Evolutionary conservation across 1,284 basidiomycete genomes (phyloP), one percentile per base, ranked within the genome.

Genomic region (Wolfiporia cocos): DNA sequence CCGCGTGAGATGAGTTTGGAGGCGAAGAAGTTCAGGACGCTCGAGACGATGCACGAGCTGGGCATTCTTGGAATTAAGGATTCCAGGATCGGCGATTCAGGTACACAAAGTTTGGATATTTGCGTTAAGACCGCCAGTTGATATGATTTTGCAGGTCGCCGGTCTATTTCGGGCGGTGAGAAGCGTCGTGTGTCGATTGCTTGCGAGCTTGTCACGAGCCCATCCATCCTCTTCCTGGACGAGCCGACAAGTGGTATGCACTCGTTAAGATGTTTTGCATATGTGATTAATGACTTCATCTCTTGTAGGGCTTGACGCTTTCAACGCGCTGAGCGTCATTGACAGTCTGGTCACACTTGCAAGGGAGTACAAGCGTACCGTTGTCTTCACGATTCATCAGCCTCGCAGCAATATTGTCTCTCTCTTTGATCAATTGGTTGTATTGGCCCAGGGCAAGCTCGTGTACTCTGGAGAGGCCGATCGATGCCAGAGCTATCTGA

Each of bases 381-480:
- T 98, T 41, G 73, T 98, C 49, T 96, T 97, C 66, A 97, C 95
- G 0, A 97, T 99, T 48, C 95, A 99, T 59, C 95, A 98, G 63
- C 95, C 95, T n/a, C 83, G 94, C 43, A 92, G 89, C 61, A 97
- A 97, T 65, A 98, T 99, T 50, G 93, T 98, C 9, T 81, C 91
- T 0, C 68, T 99, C 12, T 97, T 99, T 55, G 95, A 99, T 59
- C 87, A 94, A 51, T 72, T 98, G 22, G 64, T 98, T 2, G 67
- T 99, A 3, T 74, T 99, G 10, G 90, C 89, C 0, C 77, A 79
- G 42, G 94, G 94, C 3, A 85, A 83, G 56, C 66, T 86, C 11
- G 79, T 96, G 14, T 92, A 92, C 67, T 86, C 86, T 1, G 89
- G 93, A 23, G 81, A 82, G 42, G 76, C 86, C 41, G 58, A 66